These are phyloP conservation scores for Xylaria hypoxylon DNA, from an alignment of 2,329 filamentous ascomycete genomes.

Conservation along the genomic window DNA sequence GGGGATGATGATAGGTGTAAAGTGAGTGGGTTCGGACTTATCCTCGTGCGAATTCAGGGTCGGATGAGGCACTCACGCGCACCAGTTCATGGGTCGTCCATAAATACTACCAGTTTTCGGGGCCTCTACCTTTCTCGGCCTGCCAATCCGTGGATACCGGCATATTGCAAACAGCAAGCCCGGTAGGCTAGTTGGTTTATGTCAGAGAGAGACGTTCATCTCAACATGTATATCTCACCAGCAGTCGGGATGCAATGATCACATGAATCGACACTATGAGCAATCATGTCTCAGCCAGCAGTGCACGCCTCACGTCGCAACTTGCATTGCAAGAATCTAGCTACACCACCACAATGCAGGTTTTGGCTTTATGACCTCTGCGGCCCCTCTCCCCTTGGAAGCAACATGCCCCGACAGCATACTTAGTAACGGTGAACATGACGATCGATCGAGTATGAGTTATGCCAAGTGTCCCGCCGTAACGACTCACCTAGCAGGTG, in stretches of 20 bases:
- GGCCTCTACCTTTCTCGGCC: neutral
- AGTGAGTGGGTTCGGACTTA: neutral
- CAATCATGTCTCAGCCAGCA: conserved; percentile 13
- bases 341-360: neutral
- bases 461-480: neutral
- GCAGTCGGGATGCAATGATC: conserved; percentile 10
- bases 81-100: conserved; percentile 13
- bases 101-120: neutral
- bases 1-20: conserved; percentile 2
- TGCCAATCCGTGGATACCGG: neutral
- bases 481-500: too few species aligned
- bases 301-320: neutral
- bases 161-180: neutral
- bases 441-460: too few species aligned
- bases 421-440: too few species aligned
- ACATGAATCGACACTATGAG: conserved; percentile 18
- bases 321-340: neutral
- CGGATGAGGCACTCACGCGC: conserved; percentile 36
- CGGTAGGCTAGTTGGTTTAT: conserved; percentile 3
- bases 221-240: too few species aligned
- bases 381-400: neutral
- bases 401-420: neutral
- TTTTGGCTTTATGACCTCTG: neutral
- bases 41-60: conserved; percentile 21
- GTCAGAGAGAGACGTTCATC: neutral